phyloP scores from a whole-genome alignment of 148 eudicot genomes.

The Vaccinium myrtillus region DNA sequence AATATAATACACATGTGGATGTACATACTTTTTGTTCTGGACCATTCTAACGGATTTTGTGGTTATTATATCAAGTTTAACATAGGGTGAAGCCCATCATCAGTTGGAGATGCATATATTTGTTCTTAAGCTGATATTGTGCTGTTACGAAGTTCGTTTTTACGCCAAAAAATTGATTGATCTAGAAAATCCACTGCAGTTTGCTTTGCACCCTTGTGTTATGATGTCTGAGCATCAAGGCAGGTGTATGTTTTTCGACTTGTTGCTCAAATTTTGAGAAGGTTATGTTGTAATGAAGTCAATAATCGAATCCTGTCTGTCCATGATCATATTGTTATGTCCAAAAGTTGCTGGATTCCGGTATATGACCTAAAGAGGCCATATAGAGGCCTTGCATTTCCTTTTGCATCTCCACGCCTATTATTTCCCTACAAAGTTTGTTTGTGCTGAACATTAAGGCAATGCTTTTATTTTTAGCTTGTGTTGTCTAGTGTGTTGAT shows the following conservation, averaged over 20 bases:
- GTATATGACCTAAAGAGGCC: background rate
- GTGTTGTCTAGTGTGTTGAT: background rate
- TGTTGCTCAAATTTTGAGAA: background rate
- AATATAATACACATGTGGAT: background rate
- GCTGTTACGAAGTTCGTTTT: background rate
- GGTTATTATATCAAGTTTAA: background rate
- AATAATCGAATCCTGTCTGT: background rate
- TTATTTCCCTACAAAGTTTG: background rate
- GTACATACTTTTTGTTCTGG: background rate
- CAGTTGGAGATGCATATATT: background rate
- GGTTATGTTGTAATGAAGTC: background rate
- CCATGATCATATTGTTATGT: background rate
- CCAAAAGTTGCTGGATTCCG: background rate
- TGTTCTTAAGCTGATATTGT: background rate
- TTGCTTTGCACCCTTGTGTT: background rate
- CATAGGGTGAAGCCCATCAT: background rate
- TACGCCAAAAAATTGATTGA: background rate
- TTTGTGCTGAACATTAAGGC: background rate
- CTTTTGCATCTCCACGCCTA: background rate
- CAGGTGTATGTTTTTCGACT: no score
- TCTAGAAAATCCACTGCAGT: background rate
- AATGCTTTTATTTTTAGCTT: background rate
- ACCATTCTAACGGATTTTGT: background rate
- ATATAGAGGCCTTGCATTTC: background rate
- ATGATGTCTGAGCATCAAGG: slow-evolving; percentile 2